Evolutionary conservation across 768 basidiomycete species (phyloP).

Genomic region (Boletus reticulatus): DNA sequence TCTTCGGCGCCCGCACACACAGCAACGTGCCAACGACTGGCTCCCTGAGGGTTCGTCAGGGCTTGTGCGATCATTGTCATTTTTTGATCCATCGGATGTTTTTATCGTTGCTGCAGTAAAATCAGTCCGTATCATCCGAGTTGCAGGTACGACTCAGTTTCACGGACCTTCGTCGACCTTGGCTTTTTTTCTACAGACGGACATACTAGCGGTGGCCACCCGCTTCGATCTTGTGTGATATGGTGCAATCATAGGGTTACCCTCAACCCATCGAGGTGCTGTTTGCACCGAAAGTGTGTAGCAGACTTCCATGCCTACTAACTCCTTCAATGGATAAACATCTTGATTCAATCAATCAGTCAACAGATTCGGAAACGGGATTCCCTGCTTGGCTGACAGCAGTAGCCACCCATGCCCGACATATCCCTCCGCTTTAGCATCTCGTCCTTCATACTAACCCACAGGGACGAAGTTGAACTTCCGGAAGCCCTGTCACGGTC

Average conservation of each 20-base stretch:
- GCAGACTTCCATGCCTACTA: not conserved
- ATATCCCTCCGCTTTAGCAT: not conserved
- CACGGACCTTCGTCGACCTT: not conserved
- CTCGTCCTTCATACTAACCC: conserved; percentile 2
- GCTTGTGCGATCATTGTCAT: no score
- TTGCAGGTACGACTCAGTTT: not conserved
- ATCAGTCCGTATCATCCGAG: not conserved
- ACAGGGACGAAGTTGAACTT: conserved; percentile 3
- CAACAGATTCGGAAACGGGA: not conserved
- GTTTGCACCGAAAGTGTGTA: not conserved
- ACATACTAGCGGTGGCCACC: not conserved
- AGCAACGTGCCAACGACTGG: not conserved
- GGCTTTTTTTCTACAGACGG: not conserved
- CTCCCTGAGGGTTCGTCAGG: no score
- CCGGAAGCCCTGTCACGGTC: not conserved
- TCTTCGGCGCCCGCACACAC: not conserved
- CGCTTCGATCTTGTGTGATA: not conserved
- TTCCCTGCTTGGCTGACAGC: not conserved
- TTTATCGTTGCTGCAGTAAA: not conserved
- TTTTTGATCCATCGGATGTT: no score
- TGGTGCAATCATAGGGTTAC: not conserved
- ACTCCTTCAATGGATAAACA: no score
- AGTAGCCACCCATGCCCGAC: not conserved
- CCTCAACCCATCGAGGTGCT: not conserved
- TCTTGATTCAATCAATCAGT: not conserved